These are phyloP conservation scores for Eucalyptus paniculata DNA, from an alignment of 345 rosid genomes.

Conservation along the genomic window DNA sequence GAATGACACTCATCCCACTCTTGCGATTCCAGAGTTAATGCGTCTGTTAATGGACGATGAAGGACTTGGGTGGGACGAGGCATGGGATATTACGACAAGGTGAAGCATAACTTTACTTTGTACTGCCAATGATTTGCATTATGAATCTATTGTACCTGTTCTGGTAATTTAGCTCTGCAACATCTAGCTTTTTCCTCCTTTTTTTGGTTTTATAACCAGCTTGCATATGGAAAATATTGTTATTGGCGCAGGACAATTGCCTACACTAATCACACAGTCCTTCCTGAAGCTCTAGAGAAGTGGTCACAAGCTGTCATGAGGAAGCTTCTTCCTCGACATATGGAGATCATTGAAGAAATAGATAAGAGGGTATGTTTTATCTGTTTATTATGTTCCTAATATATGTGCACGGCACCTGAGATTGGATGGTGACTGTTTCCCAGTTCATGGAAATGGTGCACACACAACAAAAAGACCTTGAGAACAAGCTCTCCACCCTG, in stretches of 20 bases:
- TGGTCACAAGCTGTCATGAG: conserved; percentile 91
- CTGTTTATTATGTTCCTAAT: not conserved
- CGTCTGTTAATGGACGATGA: conserved; percentile 78
- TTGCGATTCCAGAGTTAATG: conserved; percentile 97
- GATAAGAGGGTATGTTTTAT: conserved; percentile 59
- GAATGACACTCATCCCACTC: conserved; percentile 98
- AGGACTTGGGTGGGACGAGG: conserved; percentile 98
- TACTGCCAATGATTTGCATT: not conserved
- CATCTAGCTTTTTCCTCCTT: not conserved
- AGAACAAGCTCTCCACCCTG: conserved; percentile 71
- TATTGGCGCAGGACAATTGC: conserved; percentile 66
- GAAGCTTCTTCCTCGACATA: conserved; percentile 99
- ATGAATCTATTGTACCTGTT: not conserved
- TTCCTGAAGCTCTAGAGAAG: conserved; percentile 97
- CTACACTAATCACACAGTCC: conserved; percentile 97
- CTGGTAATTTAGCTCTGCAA: not conserved
- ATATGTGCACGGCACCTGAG: not conserved
- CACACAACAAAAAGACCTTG: conserved; percentile 46
- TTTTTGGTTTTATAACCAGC: not conserved
- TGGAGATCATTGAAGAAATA: conserved; percentile 95
- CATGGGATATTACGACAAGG: conserved; percentile 88
- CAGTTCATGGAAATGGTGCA: conserved; percentile 66
- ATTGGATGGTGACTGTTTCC: not conserved
- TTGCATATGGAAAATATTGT: not conserved
- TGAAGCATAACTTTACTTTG: conserved; percentile 1